phyloP scores from a whole-genome alignment of 495 filamentous ascomycete genomes.

The Pseudevernia furfuracea region DNA sequence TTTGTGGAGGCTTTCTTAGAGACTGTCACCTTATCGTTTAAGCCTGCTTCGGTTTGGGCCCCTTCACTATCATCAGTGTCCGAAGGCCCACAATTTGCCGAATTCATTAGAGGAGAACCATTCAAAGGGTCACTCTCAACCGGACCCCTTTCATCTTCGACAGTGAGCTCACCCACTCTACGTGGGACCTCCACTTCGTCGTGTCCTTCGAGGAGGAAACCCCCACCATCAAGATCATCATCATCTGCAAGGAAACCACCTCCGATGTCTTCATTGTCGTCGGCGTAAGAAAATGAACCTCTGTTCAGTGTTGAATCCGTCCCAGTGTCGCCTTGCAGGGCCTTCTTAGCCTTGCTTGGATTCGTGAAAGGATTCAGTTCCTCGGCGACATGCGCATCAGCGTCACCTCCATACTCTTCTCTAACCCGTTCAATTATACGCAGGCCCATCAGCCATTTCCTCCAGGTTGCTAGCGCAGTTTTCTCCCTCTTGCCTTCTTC shows the following conservation, averaged over 20 bases:
- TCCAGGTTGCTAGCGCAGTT: conserved; percentile 68
- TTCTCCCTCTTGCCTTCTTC: conserved; percentile 78
- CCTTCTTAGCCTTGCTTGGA: conserved; percentile 23
- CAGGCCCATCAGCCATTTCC: conserved; percentile 77
- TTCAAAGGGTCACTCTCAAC: not conserved
- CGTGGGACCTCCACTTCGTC: conserved; percentile 14
- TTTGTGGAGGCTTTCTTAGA: not conserved
- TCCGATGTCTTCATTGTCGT: conserved; percentile 38
- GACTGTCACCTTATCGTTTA: not conserved
- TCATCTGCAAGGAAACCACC: conserved; percentile 52
- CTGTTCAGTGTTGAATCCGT: conserved; percentile 12
- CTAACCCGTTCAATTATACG: conserved; percentile 71
- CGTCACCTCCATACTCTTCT: conserved; percentile 62
- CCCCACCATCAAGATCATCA: conserved; percentile 22
- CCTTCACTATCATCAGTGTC: not conserved
- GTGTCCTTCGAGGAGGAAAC: conserved; percentile 21
- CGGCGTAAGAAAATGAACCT: conserved; percentile 13
- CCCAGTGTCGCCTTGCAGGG: conserved; percentile 11
- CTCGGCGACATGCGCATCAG: conserved; percentile 32
- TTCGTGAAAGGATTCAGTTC: conserved; percentile 42
- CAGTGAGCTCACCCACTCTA: conserved; percentile 2
- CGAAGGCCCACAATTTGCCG: not conserved
- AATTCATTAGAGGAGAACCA: not conserved
- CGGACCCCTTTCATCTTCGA: conserved; percentile 6
- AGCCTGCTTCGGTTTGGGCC: not conserved